Evolutionary conservation across 2,329 filamentous ascomycete genomes (phyloP), one percentile per base, ranked within the genome.

Genomic region (Exserohilum rostratum): DNA sequence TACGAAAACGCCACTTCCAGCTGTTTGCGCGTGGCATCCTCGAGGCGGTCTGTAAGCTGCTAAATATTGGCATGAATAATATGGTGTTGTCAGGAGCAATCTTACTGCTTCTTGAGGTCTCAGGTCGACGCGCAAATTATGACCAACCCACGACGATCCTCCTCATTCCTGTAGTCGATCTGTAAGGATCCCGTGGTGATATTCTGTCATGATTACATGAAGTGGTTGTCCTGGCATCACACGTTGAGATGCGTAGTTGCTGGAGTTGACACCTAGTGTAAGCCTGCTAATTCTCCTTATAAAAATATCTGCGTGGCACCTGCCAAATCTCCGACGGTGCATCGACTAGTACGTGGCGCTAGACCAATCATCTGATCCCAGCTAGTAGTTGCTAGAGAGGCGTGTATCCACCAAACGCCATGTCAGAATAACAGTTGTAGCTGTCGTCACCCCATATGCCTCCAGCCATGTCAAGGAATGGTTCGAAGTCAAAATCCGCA

Each of bases 401-500:
- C 9, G 30, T n/a, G 13, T 34, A 18, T 9, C 37, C 25, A 13
- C 66, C 69, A 50, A 69, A 72, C 0, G 65, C 62, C 67, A 74
- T 66, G n/a, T 57, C 60, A 22, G 59, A 44, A 44, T 46, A 55
- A 22, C 30, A 60, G 6, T 67, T 63, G 29, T 51, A 55, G 42
- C 52, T 57, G 4, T 68, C 63, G 20, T 66, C 65, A 1, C 70
- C 64, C 68, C 69, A 74, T 5, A 73, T 67, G 3, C 70, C 46
- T 20, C 51, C 46, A 3, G 39, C 67, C 46, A 66, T 62, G 20
- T 73, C 70, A n/a, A 73, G 65, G 30, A 74, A 68, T 13, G 63
- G 62, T 30, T 71, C 70, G 64, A 73, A 69, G 33, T 74, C 70
- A 40, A 74, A 70, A 40, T 74, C 65, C 3, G 38, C 29, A 42